Evolutionary conservation across 2,329 filamentous ascomycete genomes (phyloP), one percentile per base, ranked within the genome.

Genomic region (Diaporthe sp.): DNA sequence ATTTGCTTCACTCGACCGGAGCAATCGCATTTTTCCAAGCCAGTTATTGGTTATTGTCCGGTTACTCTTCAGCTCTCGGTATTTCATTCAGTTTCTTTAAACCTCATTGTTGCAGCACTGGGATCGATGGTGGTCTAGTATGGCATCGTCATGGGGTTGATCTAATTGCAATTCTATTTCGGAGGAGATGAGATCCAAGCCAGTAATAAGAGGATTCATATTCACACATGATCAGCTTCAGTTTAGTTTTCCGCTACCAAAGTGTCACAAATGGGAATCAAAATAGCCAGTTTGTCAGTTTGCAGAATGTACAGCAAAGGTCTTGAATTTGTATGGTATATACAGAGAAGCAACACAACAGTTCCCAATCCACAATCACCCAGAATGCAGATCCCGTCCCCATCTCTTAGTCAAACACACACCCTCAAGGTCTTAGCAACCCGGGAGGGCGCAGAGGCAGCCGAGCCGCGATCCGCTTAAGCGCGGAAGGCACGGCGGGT

Each of bases 281-380:
- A 2, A 19, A 7, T 4, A 50, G 6, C 9, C 19, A 35, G 2
- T n/a, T n/a, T n/a, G n/a, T 25, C 5, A 25, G 22, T 30, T 7
- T 19, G 6, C 25, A 35, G 17, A 13, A 54, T 67, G 22, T 67
- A 67, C 64, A 67, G 61, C 61, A 67, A 67, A 40, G 28, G 45
- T 52, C 45, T 67, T 52, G 22, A 67, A 67, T 52, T 64, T 52
- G 64, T 67, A 67, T 67, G 64, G 45, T 67, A 67, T 67, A 52
- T 67, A 67, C 64, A 67, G 64, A 67, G 64, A 67, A 67, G 64
- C 64, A 67, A 67, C 61, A 66, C 61, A 67, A 67, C 64, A 40
- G 64, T 67, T 67, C 6, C 64, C 64, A 40, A 52, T 45, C 64
- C 64, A 67, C 64, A 67, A 67, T 40, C 61, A 67, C 15, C 45